Conservation (phyloP, 2,329 filamentous ascomycete genomes). For the Lachnellula subtilissima region DNA sequence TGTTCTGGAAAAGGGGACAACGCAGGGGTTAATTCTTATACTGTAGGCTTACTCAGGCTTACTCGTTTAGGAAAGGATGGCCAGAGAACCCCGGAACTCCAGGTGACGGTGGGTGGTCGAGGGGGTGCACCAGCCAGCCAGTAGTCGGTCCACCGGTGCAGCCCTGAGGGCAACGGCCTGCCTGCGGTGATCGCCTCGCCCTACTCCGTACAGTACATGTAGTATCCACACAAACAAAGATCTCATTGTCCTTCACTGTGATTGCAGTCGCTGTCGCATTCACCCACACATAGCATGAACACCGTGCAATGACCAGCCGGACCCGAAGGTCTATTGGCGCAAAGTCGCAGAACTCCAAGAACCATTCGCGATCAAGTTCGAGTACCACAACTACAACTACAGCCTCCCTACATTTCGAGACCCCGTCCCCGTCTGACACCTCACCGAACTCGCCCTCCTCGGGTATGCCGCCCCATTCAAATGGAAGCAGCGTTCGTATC, state of each 20-base stretch:
- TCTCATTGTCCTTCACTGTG: not conserved
- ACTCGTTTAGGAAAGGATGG: too few relatives aligned
- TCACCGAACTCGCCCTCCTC: constrained; percentile 14
- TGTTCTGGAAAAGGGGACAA: too few relatives aligned
- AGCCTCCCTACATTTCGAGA: constrained; percentile 17
- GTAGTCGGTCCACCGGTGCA: too few relatives aligned
- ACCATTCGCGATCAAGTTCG: constrained; percentile 16
- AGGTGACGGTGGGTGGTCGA: too few relatives aligned
- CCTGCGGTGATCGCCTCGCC: too few relatives aligned
- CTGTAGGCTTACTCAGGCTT: too few relatives aligned
- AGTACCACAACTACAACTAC: constrained; percentile 23
- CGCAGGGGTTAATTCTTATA: too few relatives aligned
- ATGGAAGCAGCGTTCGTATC: constrained; percentile 6
- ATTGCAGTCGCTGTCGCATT: not conserved
- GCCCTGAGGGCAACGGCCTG: too few relatives aligned
- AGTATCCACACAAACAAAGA: not conserved
- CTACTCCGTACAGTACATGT: too few relatives aligned
- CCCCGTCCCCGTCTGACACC: constrained; percentile 23
- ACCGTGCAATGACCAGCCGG: constrained; percentile 3
- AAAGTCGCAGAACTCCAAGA: not conserved
- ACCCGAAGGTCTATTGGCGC: constrained; percentile 1
- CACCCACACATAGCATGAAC: not conserved
- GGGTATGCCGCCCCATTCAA: constrained; percentile 17
- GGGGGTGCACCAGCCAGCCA: too few relatives aligned
- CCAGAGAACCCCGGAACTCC: too few relatives aligned